Conservation (phyloP, 192 early-diverging fungal genomes). For the Umbelopsis ramanniana region DNA sequence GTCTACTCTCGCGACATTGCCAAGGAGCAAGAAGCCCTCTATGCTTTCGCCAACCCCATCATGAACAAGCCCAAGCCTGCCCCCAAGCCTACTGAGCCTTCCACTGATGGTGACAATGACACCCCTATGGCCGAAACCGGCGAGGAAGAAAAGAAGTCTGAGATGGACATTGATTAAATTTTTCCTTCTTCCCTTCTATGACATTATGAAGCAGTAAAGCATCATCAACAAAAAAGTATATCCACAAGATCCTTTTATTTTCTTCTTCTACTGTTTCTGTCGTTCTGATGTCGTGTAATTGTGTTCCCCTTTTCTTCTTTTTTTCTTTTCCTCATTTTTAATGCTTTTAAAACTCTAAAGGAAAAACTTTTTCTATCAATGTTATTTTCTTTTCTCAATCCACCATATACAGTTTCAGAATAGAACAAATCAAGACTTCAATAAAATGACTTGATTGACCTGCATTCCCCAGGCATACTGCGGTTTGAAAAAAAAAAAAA, state of each 20-base stretch:
- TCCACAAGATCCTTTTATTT: conserved; percentile 12
- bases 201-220: conserved; percentile 18
- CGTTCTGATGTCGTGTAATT: conserved; percentile 17
- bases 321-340: background rate
- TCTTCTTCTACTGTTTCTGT: background rate
- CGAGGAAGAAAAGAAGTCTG: conserved; percentile 44
- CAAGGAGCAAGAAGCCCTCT: conserved; percentile 74
- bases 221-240: conserved; percentile 19
- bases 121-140: conserved; percentile 42
- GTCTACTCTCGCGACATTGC: conserved; percentile 75
- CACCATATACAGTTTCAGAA: conserved; percentile 16
- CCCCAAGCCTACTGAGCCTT: conserved; percentile 64
- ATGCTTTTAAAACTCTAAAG: background rate
- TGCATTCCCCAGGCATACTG: too few relatives aligned
- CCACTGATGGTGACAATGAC: conserved; percentile 44
- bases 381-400: background rate
- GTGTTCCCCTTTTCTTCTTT: background rate
- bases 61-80: conserved; percentile 91
- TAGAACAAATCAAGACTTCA: conserved; percentile 14
- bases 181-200: background rate
- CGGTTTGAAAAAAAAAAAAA: too few relatives aligned
- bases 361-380: conserved; percentile 11
- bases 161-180: conserved; percentile 74
- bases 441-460: conserved; percentile 15
- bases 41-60: conserved; percentile 76